Evolutionary conservation across 2,329 filamentous ascomycete species (phyloP), one percentile per base, ranked within the genome.

Genomic region (Blastomyces gilchristii): DNA sequence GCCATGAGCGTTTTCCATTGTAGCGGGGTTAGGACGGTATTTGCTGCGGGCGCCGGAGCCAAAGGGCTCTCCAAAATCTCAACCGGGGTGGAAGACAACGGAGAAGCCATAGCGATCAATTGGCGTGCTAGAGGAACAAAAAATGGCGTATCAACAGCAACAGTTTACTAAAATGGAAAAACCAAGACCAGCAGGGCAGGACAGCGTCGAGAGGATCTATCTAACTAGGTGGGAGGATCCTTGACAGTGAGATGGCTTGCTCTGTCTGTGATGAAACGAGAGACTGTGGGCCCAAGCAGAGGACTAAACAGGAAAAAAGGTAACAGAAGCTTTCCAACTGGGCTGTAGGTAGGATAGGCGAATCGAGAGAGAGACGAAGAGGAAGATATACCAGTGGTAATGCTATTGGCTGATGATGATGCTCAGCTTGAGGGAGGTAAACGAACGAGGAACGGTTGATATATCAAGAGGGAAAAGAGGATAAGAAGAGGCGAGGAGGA

Each of bases 1-100:
- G 84, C 80, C 57, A 83, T 75, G 2, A 87, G 73, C 0, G 81
- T 84, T 39, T 74, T 77, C 84, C 84, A 87, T 78, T 87, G 85
- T 1, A 76, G 71, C 14, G 79, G 72, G 1, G 79, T 81, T 67
- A 86, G 78, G 58, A 82, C 75, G 58, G 81, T 76, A 14, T 77
- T 73, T 3, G 71, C 66, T 18, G 81, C 76, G 1, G 73, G 69
- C 2, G 78, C 72, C 0, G 81, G 79, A 34, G 81, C 78, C 11
- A 83, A 71, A 60, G 81, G 78, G 49, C 73, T 72, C n/a, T 75
- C 74, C 64, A 75, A 63, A 12, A 78, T 75, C 25, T 68, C 67
- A 64, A 57, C 50, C n/a, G 54, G n/a, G 11, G 62, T 52, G 25
- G 63, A 43, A 41, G 50, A 43, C 52, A 61, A 58, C 28, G 58